Evolutionary conservation across 164 flowering plant species (phyloP).

Genomic region (Chimonanthus praecox): DNA sequence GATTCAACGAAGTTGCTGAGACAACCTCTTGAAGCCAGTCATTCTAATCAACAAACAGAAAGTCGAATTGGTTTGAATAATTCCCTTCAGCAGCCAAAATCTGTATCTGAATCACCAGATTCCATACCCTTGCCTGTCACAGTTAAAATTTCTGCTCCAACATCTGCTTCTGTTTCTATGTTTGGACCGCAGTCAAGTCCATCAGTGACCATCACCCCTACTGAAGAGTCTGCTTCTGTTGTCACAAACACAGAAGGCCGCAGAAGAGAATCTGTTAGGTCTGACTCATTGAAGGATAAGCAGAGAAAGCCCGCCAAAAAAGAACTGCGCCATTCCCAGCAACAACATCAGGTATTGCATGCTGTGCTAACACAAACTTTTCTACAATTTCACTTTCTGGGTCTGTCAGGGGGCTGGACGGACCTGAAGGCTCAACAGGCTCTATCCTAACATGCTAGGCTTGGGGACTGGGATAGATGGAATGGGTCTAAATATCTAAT

Average conservation of each 20-base stretch:
- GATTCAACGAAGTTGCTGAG: conserved; percentile 30
- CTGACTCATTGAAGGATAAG: conserved; percentile 50
- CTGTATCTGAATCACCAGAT: conserved; percentile 18
- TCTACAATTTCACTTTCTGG: neutral
- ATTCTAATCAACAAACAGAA: conserved; percentile 22
- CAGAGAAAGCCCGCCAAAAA: conserved; percentile 12
- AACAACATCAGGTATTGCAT: conserved; percentile 10
- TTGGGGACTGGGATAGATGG: neutral
- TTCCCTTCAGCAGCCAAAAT: conserved; percentile 26
- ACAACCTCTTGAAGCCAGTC: conserved; percentile 22
- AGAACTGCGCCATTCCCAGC: conserved; percentile 7
- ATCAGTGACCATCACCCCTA: conserved; percentile 13
- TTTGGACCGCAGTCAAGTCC: conserved; percentile 9
- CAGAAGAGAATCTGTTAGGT: conserved; percentile 31
- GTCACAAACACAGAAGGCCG: conserved; percentile 23
- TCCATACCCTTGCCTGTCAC: conserved; percentile 21
- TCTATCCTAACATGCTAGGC: neutral
- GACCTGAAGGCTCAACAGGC: no score
- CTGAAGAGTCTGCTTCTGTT: conserved; percentile 30
- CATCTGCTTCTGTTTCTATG: conserved; percentile 13
- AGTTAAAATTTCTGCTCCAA: conserved; percentile 19
- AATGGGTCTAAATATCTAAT: neutral
- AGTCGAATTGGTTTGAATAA: conserved; percentile 18
- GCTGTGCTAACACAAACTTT: neutral
- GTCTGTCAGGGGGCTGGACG: neutral